Conservation (phyloP, 352 stramenopile genomes). For the Plasmopara viticola region DNA sequence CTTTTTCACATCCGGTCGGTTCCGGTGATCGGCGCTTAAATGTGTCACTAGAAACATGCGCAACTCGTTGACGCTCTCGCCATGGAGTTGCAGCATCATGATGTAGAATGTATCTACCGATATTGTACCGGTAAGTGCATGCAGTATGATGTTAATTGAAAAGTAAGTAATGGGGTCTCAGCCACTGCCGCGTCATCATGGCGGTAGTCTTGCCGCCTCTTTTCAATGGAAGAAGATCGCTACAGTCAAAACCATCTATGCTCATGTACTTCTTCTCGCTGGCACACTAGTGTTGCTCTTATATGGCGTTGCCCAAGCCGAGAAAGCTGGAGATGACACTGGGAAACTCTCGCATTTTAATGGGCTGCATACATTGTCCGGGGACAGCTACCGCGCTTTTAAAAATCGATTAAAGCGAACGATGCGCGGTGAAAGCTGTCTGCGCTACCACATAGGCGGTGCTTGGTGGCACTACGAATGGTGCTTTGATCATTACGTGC, state of each 20-base stretch:
- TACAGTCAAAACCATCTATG: slow-evolving; percentile 10
- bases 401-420: slow-evolving; percentile 63
- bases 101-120: neutral
- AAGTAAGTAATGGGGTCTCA: slow-evolving; percentile 9
- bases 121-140: neutral
- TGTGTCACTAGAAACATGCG: slow-evolving; percentile 26
- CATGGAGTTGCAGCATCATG: slow-evolving; percentile 4
- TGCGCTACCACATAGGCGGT: slow-evolving; percentile 49
- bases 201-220: neutral
- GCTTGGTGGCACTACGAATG: slow-evolving; percentile 86
- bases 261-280: slow-evolving; percentile 11
- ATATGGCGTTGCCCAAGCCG: slow-evolving; percentile 6
- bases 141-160: too few relatives aligned
- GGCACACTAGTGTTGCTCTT: slow-evolving; percentile 13
- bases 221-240: neutral
- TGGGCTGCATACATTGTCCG: slow-evolving; percentile 54
- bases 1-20: slow-evolving; percentile 11
- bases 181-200: slow-evolving; percentile 21
- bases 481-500: slow-evolving; percentile 63
- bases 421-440: slow-evolving; percentile 39
- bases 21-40: slow-evolving; percentile 7
- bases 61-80: slow-evolving; percentile 18
- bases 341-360: slow-evolving; percentile 34
- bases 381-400: slow-evolving; percentile 54
- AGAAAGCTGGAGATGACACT: slow-evolving; percentile 8